Conservation (phyloP, 768 basidiomycete genomes). For the Serendipita sp. region DNA sequence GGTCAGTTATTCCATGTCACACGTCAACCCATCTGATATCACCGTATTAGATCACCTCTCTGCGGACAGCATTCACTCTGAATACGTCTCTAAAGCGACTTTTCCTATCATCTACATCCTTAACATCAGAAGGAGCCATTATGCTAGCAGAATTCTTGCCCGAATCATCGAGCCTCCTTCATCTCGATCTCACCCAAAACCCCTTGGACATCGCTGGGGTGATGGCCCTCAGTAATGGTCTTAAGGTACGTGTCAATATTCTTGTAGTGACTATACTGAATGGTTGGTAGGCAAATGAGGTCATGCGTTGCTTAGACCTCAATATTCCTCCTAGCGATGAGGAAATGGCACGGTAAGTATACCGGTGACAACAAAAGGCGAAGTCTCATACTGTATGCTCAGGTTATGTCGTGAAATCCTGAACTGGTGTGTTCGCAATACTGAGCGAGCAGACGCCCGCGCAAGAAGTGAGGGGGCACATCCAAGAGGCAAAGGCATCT, state of each 20-base stretch:
- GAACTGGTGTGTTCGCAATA: conserved; percentile 81
- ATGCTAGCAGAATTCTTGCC: conserved; percentile 93
- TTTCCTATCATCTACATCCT: conserved; percentile 69
- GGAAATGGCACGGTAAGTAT: conserved; percentile 42
- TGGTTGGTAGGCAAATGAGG: conserved; percentile 37
- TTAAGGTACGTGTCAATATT: conserved; percentile 28
- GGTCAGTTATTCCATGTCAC: conserved; percentile 29
- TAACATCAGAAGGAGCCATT: conserved; percentile 76
- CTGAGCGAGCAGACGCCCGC: conserved; percentile 59
- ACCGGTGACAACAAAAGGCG: background rate
- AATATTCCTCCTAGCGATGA: conserved; percentile 79
- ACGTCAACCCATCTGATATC: background rate
- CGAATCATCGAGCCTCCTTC: conserved; percentile 69
- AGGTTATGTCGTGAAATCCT: conserved; percentile 80
- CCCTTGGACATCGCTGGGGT: conserved; percentile 75
- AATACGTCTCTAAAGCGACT: conserved; percentile 83
- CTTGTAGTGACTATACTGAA: background rate
- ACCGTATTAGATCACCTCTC: conserved; percentile 28
- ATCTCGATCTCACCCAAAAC: conserved; percentile 81
- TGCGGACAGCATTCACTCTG: conserved; percentile 83
- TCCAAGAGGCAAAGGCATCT: conserved; percentile 41
- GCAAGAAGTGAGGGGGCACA: conserved; percentile 31
- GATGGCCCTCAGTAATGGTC: conserved; percentile 74
- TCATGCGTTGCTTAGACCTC: conserved; percentile 83
- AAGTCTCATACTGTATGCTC: background rate